Evolutionary conservation across 345 rosid species (phyloP).

Genomic region (Hypericum androsaemum): DNA sequence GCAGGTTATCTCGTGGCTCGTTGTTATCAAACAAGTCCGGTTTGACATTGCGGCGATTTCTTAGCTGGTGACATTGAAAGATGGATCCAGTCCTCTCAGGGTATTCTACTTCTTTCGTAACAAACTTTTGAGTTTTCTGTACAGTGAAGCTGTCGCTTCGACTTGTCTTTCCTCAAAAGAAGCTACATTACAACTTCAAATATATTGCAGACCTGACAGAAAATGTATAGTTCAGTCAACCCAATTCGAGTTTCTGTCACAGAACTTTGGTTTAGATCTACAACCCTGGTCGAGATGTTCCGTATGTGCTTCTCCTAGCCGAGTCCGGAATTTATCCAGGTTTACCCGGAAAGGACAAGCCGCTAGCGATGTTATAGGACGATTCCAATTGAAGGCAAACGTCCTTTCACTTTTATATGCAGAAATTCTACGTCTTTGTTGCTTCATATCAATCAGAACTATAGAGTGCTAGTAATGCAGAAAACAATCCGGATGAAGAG

Average conservation of each 20-base stretch:
- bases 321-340: slow-evolving; percentile 35
- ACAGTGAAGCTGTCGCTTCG: background rate
- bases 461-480: background rate
- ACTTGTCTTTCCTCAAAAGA: background rate
- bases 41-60: too few species aligned
- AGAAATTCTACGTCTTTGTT: too few species aligned
- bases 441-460: too few species aligned
- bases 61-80: too few species aligned
- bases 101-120: too few species aligned
- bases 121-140: background rate
- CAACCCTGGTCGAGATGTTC: slow-evolving; percentile 77
- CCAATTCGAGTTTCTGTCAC: slow-evolving; percentile 33
- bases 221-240: slow-evolving; percentile 68
- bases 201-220: slow-evolving; percentile 49
- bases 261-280: slow-evolving; percentile 52
- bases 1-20: too few species aligned
- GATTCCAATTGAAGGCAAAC: background rate
- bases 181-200: slow-evolving; percentile 55
- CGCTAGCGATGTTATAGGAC: background rate
- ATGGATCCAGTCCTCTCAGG: too few species aligned
- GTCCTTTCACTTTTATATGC: background rate
- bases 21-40: too few species aligned
- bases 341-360: slow-evolving; percentile 32
- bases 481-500: background rate
- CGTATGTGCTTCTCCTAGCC: slow-evolving; percentile 51